phyloP scores from a whole-genome alignment of 208 protist species.

The Leishmania gerbilli region DNA sequence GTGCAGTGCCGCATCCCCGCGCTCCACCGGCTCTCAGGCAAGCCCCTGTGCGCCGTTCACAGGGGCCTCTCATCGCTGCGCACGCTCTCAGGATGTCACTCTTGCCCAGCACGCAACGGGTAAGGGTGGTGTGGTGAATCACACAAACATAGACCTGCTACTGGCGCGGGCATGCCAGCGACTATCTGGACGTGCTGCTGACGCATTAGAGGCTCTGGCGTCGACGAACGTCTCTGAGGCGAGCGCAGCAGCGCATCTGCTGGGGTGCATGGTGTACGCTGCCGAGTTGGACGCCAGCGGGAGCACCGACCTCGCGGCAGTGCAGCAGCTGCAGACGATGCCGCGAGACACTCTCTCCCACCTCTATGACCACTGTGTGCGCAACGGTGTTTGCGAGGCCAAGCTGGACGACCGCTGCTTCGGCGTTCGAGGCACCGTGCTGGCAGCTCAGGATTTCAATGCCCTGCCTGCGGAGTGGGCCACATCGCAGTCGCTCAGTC shows the following conservation, averaged over 20 bases:
- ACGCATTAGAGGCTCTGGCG: constrained; percentile 50
- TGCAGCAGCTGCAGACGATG: constrained; percentile 50
- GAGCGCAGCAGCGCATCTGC: constrained; percentile 38
- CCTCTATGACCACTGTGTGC: constrained; percentile 22
- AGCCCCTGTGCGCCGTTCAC: not conserved
- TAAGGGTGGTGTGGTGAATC: constrained; percentile 33
- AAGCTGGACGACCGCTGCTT: constrained; percentile 29
- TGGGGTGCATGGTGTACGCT: constrained; percentile 64
- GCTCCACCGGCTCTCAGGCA: not conserved
- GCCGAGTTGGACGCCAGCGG: constrained; percentile 38
- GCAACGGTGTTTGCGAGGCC: constrained; percentile 22
- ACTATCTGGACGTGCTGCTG: constrained; percentile 50
- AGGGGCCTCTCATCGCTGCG: not conserved
- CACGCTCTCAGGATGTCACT: not conserved
- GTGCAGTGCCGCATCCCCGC: not conserved
- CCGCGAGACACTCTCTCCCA: constrained; percentile 15
- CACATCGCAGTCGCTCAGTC: constrained; percentile 32
- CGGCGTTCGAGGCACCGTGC: constrained; percentile 31
- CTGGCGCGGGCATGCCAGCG: constrained; percentile 56
- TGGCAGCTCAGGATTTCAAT: constrained; percentile 53
- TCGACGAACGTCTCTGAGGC: constrained; percentile 39
- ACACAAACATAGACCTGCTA: constrained; percentile 54
- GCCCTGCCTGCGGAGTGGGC: constrained; percentile 65
- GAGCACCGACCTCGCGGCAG: constrained; percentile 37
- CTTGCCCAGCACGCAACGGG: constrained; percentile 11